These are phyloP conservation scores for Pseudopithomyces maydicus DNA, from an alignment of 2,329 filamentous ascomycete species.

Conservation along the genomic window DNA sequence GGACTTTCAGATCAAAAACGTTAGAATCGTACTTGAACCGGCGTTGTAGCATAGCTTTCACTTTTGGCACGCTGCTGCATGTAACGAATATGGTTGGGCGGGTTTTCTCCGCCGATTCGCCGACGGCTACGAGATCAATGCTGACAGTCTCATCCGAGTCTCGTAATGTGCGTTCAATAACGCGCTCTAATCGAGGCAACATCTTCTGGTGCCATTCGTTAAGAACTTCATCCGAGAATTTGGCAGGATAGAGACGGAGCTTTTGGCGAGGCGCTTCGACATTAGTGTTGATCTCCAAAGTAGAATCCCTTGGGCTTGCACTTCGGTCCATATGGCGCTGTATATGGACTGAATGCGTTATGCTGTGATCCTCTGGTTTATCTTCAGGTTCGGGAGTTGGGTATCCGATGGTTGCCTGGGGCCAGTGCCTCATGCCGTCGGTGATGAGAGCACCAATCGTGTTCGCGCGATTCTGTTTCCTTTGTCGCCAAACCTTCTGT, in stretches of 20 bases:
- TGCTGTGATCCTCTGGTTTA: constrained; percentile 1
- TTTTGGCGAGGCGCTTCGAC: constrained; percentile 38
- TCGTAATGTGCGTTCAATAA: constrained; percentile 72
- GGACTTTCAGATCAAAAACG: constrained; percentile 72
- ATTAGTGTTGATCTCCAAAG: constrained; percentile 42
- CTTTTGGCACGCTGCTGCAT: constrained; percentile 74
- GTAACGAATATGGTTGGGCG: constrained; percentile 77
- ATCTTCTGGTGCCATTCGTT: constrained; percentile 74
- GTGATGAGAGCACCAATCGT: constrained; percentile 39
- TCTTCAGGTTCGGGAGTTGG: constrained; percentile 40
- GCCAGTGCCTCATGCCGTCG: constrained; percentile 39
- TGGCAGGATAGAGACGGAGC: constrained; percentile 49
- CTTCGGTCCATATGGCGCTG: constrained; percentile 22
- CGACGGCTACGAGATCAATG: constrained; percentile 76
- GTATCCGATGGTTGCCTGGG: constrained; percentile 39
- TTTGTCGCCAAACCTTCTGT: constrained; percentile 45
- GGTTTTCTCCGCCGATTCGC: constrained; percentile 68
- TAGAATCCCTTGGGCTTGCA: constrained; percentile 32
- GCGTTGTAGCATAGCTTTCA: constrained; percentile 72
- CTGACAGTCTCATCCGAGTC: constrained; percentile 78
- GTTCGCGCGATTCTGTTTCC: constrained; percentile 32
- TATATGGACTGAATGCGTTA: constrained; percentile 16
- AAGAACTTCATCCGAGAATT: constrained; percentile 65
- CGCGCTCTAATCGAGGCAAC: constrained; percentile 74
- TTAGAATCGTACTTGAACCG: constrained; percentile 71